Conservation (phyloP, 805 yeast genomes). For the Helenozyma baotianmanensis region DNA sequence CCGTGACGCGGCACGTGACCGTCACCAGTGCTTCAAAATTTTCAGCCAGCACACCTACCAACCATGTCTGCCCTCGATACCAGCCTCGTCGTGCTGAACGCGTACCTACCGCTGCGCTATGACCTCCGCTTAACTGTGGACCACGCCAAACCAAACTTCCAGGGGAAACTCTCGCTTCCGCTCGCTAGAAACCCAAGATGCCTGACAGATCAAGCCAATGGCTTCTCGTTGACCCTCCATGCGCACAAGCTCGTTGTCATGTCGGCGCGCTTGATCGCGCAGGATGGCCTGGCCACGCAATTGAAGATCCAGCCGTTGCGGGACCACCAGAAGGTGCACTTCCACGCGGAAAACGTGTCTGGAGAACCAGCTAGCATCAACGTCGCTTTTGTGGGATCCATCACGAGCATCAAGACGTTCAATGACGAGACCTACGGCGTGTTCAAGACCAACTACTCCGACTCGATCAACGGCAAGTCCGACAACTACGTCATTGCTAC, state of each 20-base stretch:
- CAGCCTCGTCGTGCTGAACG: slow-evolving; percentile 26
- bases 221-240: slow-evolving; percentile 30
- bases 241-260: slow-evolving; percentile 39
- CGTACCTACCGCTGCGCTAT: slow-evolving; percentile 36
- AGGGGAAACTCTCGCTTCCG: slow-evolving; percentile 34
- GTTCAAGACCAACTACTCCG: slow-evolving; percentile 62
- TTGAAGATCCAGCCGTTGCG: slow-evolving; percentile 38
- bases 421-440: slow-evolving; percentile 59
- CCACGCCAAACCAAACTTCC: slow-evolving; percentile 45
- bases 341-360: slow-evolving; percentile 18
- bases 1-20: not conserved
- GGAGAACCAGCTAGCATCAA: slow-evolving; percentile 7
- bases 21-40: not conserved
- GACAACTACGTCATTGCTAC: slow-evolving; percentile 58
- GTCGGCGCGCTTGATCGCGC: slow-evolving; percentile 19
- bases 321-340: slow-evolving; percentile 29
- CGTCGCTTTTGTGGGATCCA: slow-evolving; percentile 47
- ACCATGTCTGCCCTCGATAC: too few species aligned
- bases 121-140: slow-evolving; percentile 33
- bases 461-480: slow-evolving; percentile 44
- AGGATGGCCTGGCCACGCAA: slow-evolving; percentile 8
- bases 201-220: slow-evolving; percentile 4
- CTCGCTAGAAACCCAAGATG: slow-evolving; percentile 21
- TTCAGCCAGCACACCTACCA: too few species aligned
- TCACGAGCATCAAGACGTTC: slow-evolving; percentile 47